Base-by-base conservation (phyloP, 2,329 filamentous ascomycete species). In the Pestalotiopsis sp. region DNA sequence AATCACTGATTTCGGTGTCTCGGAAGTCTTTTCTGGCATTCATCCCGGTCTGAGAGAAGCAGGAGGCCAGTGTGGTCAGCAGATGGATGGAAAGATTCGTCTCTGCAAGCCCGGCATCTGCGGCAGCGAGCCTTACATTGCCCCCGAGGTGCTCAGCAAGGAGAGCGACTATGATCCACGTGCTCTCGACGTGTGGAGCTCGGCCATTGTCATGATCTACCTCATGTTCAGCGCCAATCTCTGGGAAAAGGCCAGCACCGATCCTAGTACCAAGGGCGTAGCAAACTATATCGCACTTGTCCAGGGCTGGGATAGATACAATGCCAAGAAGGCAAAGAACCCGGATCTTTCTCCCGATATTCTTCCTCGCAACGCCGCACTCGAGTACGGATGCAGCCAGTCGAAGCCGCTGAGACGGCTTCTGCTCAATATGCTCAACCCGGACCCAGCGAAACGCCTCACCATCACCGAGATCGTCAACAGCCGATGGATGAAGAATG, bases 1-100 rank as follows among this genome's bases (percentile, higher is more conserved):
- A 81, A 94, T 97, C 68, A 94, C 93, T 63, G 94, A 97, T 78
- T 97, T 97, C 81, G 94, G 94, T 65, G 92, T 95, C 14, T 94
- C 93, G 0, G 93, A 96, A 76, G 92, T 97, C 20, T 97, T 97
- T 76, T 88, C 86, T 66, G 94, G 93, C 52, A 90, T 90, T 64
- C 93, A 97, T 78, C 94, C 93, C 0, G 94, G 93, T 38, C 81
- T 94, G 55, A 86, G 92, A 68, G 88, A 91, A 73, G 87, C 92
- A 13, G 89, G 89, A 64, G 92, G 92, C 66, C 86, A 92, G 74
- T 94, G 92, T 78, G 92, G 91, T 61, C 86, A 87, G 75, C 87
- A 90, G 71, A 93, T 94, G 88, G 55, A 55, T 10, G 86, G 85
- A 35, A 88, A 91, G 4, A 78, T 93, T 9, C 89, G 92, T 52